These are phyloP conservation scores for Hypoxylon sp. DNA, from an alignment of 2,329 filamentous ascomycete species.

Conservation along the genomic window DNA sequence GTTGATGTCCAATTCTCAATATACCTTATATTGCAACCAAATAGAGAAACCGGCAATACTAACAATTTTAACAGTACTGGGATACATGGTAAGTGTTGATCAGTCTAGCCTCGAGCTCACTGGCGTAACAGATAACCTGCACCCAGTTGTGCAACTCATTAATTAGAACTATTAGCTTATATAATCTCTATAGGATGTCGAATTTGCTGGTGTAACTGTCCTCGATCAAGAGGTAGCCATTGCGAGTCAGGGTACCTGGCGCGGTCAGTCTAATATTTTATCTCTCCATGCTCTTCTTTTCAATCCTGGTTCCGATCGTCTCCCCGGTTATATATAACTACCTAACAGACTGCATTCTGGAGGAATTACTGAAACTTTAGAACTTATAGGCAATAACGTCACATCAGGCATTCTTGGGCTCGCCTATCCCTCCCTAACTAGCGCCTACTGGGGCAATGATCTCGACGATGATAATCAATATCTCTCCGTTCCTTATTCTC, in stretches of 20 bases:
- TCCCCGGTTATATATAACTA: not conserved
- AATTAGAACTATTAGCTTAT: not conserved
- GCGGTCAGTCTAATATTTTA: slow-evolving; percentile 57
- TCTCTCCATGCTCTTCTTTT: not conserved
- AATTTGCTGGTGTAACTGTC: slow-evolving; percentile 62
- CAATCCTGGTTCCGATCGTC: not conserved
- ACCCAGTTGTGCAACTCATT: not conserved
- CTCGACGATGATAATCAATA: slow-evolving; percentile 57
- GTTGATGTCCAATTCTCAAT: slow-evolving; percentile 8
- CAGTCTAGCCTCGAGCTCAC: not conserved
- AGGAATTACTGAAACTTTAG: not conserved
- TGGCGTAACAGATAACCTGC: not conserved
- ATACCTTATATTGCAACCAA: not conserved
- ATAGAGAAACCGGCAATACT: not conserved
- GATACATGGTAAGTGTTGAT: slow-evolving; percentile 36
- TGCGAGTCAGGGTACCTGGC: slow-evolving; percentile 66
- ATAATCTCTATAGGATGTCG: slow-evolving; percentile 57
- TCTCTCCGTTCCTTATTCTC: slow-evolving; percentile 61
- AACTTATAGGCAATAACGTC: slow-evolving; percentile 55
- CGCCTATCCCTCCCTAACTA: slow-evolving; percentile 66
- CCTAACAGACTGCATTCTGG: not conserved
- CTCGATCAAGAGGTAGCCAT: slow-evolving; percentile 64
- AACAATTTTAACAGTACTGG: slow-evolving; percentile 21
- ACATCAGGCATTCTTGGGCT: slow-evolving; percentile 67
- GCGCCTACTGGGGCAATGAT: slow-evolving; percentile 60